Evolutionary conservation across 345 rosid genomes (phyloP), one percentile per base, ranked within the genome.

Genomic region (Trapa bicornis): DNA sequence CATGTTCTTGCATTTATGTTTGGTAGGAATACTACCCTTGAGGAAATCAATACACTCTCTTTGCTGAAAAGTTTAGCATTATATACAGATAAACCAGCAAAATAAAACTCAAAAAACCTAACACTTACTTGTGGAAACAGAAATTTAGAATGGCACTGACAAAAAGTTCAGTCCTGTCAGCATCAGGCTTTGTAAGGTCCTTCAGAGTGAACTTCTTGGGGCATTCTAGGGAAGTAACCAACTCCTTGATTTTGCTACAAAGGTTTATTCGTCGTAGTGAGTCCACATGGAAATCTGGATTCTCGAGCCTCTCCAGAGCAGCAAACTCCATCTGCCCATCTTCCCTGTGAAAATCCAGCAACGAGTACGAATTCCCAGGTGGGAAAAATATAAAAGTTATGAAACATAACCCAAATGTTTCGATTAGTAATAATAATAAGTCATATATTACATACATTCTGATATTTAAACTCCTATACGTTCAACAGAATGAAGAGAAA

Each of bases 271-370:
- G 62, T 62, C 76, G 82, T 47, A 83, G 64, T 0, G 93, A 84
- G 4, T 82, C 90, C 6, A 61, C 67, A 65, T 86, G 90, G 68
- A 76, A 77, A 62, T 91, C 93, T n/a, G 97, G 99, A 70, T 87
- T 91, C 85, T 95, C 99, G 29, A 95, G 76, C 76, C 80, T 81
- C 81, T 82, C 97, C 71, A 95, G 71, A 5, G 89, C 93, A 9
- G 81, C 76, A 67, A 91, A 91, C 50, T 85, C 96, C 72, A 89
- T 71, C 67, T 87, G 96, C 48, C 85, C 96, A 67, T 89, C 96
- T 69, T 86, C 97, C 66, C 99, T 91, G 72, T 67, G 71, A 37
- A 72, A 52, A 56, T 22, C 37, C 29, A n/a, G 42, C 12, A 54
- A 15, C 22, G 10, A 64, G 36, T n/a, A 8, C 3, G 29, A 57